phyloP scores from a whole-genome alignment of 306 rosid species.

The Ziziphus jujuba region DNA sequence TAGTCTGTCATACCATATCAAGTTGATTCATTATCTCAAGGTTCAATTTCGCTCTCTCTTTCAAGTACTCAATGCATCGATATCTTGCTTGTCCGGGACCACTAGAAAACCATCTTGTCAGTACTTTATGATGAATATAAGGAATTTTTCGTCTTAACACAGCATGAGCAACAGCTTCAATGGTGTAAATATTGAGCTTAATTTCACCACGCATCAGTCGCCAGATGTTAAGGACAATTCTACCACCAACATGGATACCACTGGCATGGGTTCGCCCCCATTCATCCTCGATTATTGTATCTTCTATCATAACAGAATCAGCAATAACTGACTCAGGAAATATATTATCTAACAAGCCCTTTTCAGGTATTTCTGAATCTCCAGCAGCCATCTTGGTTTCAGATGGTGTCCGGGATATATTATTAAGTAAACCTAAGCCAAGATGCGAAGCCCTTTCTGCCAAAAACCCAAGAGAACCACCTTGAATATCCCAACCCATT shows the following conservation, averaged over 20 bases:
- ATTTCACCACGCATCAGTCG: conserved; percentile 87
- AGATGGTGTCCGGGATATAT: conserved; percentile 76
- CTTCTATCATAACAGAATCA: conserved; percentile 51
- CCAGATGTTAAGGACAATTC: conserved; percentile 93
- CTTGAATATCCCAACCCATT: conserved; percentile 96
- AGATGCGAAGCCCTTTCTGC: conserved; percentile 86
- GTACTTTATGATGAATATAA: conserved; percentile 44
- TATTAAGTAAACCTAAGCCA: conserved; percentile 72
- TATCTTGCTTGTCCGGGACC: conserved; percentile 79
- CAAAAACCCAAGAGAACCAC: conserved; percentile 89
- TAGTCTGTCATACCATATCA: conserved; percentile 63
- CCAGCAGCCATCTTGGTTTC: conserved; percentile 47
- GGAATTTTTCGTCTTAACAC: conserved; percentile 87
- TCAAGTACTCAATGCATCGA: conserved; percentile 69
- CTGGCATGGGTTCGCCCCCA: conserved; percentile 99
- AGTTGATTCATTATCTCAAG: conserved; percentile 80
- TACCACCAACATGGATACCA: conserved; percentile 91
- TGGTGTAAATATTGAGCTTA: conserved; percentile 78
- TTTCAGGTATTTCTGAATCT: conserved; percentile 40
- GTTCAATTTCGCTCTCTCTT: conserved; percentile 66
- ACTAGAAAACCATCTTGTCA: conserved; percentile 83
- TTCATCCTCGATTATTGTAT: conserved; percentile 82
- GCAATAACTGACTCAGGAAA: conserved; percentile 42
- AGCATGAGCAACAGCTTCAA: conserved; percentile 86
- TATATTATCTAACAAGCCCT: conserved; percentile 40